Percentiles rank a stretch among this genome's conserved stretches.
These are phyloP conservation scores for Xylariomycetidae sp. DNA, from an alignment of 2,329 filamentous ascomycete genomes.

Conservation along the genomic window DNA sequence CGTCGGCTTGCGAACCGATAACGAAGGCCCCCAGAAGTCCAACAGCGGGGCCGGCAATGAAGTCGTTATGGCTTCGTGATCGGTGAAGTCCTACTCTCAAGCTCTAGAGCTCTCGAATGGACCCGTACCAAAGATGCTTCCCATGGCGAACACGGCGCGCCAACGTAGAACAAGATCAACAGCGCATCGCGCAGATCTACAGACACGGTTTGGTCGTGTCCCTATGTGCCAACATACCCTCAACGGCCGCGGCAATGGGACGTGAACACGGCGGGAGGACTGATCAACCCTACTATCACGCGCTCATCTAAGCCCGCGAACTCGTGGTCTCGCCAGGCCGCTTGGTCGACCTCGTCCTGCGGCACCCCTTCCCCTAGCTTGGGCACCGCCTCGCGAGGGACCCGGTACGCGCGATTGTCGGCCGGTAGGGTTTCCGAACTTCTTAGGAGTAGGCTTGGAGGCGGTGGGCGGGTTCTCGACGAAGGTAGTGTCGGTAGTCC, in stretches of 20 bases:
- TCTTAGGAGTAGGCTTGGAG: constrained; percentile 41
- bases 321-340: constrained; percentile 40
- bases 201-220: no score
- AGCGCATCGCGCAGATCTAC: no score
- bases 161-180: neutral
- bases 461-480: constrained; percentile 71
- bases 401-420: constrained; percentile 43
- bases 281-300: neutral
- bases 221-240: no score
- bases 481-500: constrained; percentile 88
- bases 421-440: constrained; percentile 35
- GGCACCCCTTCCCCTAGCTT: constrained; percentile 27
- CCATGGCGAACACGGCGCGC: neutral
- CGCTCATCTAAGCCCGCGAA: constrained; percentile 38
- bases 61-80: constrained; percentile 35
- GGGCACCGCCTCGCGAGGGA: constrained; percentile 34
- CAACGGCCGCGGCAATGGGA: no score
- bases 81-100: no score
- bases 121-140: no score
- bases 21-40: constrained; percentile 35
- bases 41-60: constrained; percentile 28
- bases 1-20: constrained; percentile 64
- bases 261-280: constrained; percentile 1
- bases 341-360: constrained; percentile 36
- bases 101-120: no score